Conservation (phyloP, 768 basidiomycete species). For the Boletus reticuloceps region DNA sequence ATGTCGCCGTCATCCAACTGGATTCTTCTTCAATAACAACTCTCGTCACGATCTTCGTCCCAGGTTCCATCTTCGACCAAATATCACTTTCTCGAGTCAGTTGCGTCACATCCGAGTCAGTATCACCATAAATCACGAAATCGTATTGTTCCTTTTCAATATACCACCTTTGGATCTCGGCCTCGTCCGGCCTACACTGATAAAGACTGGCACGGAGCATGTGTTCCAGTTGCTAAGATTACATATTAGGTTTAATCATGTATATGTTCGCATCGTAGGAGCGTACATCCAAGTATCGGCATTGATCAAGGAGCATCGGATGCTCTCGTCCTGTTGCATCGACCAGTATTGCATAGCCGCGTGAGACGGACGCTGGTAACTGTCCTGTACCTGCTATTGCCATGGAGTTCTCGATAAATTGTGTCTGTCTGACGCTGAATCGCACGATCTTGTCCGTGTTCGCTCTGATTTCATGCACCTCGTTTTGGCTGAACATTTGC, state of each 20-base stretch:
- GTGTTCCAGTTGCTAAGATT: neutral
- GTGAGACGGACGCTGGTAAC: neutral
- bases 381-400: neutral
- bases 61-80: neutral
- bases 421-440: neutral
- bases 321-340: slow-evolving; percentile 3
- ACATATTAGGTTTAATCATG: neutral
- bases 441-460: neutral
- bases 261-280: neutral
- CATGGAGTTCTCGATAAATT: neutral
- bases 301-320: slow-evolving; percentile 1
- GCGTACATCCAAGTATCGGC: neutral
- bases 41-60: slow-evolving; percentile 5
- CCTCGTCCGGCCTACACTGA: neutral
- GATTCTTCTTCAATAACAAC: neutral
- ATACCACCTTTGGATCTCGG: neutral
- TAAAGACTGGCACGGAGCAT: neutral
- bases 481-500: neutral
- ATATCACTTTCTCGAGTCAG: neutral
- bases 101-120: neutral
- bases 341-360: neutral
- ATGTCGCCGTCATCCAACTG: neutral
- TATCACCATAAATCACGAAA: neutral
- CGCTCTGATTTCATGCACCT: neutral
- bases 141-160: neutral